Evolutionary conservation across 2,329 filamentous ascomycete genomes (phyloP).

Genomic region (Cladosporium colombiae): DNA sequence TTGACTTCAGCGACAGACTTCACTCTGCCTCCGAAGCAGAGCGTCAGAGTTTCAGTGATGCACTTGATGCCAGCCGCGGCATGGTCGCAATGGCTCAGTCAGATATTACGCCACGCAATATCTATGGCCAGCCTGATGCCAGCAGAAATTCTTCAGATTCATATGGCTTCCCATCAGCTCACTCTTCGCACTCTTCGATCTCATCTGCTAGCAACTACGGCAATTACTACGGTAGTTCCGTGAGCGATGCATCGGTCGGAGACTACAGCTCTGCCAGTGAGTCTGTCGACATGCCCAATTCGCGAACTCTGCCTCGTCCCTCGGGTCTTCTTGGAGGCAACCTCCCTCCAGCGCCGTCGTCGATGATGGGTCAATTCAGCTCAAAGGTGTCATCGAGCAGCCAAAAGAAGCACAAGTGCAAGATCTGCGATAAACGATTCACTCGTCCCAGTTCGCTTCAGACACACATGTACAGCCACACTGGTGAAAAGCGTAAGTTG

Average conservation of each 20-base stretch:
- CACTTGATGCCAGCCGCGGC: slow-evolving; percentile 86
- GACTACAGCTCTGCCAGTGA: slow-evolving; percentile 94
- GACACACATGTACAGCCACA: slow-evolving; percentile 98
- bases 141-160: slow-evolving; percentile 76
- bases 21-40: slow-evolving; percentile 57
- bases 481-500: slow-evolving; percentile 91
- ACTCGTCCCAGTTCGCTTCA: slow-evolving; percentile 91
- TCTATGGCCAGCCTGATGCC: slow-evolving; percentile 69
- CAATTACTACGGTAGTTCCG: slow-evolving; percentile 81
- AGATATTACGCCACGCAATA: slow-evolving; percentile 81
- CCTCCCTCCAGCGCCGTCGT: slow-evolving; percentile 81
- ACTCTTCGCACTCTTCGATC: slow-evolving; percentile 86
- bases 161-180: slow-evolving; percentile 84
- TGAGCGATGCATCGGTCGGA: slow-evolving; percentile 76
- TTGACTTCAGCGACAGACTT: slow-evolving; percentile 64
- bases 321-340: slow-evolving; percentile 63
- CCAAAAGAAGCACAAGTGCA: slow-evolving; percentile 99
- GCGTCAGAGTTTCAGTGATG: slow-evolving; percentile 76
- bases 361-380: slow-evolving; percentile 98
- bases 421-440: slow-evolving; percentile 97
- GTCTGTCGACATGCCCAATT: slow-evolving; percentile 73
- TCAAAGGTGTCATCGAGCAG: slow-evolving; percentile 94
- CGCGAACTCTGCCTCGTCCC: slow-evolving; percentile 80
- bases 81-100: slow-evolving; percentile 92
- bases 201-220: slow-evolving; percentile 79